These are phyloP conservation scores for Geotrichum histeridarum DNA, from an alignment of 1,139 yeast genomes.

Conservation along the genomic window DNA sequence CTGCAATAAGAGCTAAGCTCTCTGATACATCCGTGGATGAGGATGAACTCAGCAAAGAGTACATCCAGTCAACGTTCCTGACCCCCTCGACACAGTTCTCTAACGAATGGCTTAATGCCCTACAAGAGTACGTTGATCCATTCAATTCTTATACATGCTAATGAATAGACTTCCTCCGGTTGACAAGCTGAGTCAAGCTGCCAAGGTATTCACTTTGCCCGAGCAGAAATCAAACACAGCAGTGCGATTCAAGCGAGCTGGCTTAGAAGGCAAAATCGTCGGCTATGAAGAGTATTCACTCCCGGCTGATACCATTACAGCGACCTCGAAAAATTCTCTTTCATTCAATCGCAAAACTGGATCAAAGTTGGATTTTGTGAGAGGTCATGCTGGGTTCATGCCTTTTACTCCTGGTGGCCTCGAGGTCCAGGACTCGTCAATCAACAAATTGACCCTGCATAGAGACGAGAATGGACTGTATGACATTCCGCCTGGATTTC, in stretches of 20 bases:
- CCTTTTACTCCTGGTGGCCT: conserved; percentile 96
- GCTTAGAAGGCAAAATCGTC: conserved; percentile 64
- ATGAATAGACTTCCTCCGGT: conserved; percentile 38
- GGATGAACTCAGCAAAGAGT: conserved; percentile 22
- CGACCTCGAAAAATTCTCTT: conserved; percentile 62
- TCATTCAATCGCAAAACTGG: conserved; percentile 66
- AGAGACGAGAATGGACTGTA: conserved; percentile 69
- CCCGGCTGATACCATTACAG: conserved; percentile 46
- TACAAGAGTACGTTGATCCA: conserved; percentile 33
- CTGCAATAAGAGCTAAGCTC: conserved; percentile 10
- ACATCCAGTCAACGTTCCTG: conserved; percentile 31
- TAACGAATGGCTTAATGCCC: conserved; percentile 33
- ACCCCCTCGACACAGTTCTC: conserved; percentile 34
- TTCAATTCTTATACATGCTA: not conserved
- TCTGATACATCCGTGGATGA: not conserved
- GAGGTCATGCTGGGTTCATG: conserved; percentile 68
- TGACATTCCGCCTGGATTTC: conserved; percentile 77
- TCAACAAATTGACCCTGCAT: conserved; percentile 47
- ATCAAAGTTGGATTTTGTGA: conserved; percentile 54
- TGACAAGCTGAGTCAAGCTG: conserved; percentile 31
- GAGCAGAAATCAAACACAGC: conserved; percentile 42
- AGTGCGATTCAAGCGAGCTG: conserved; percentile 47
- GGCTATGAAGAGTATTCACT: conserved; percentile 60
- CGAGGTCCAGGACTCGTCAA: conserved; percentile 38
- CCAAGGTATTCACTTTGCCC: conserved; percentile 37